Percentiles rank a stretch among this genome's conserved stretches.
phyloP scores from a whole-genome alignment of 805 yeast genomes.

The Maudiozyma saulgeensis region DNA sequence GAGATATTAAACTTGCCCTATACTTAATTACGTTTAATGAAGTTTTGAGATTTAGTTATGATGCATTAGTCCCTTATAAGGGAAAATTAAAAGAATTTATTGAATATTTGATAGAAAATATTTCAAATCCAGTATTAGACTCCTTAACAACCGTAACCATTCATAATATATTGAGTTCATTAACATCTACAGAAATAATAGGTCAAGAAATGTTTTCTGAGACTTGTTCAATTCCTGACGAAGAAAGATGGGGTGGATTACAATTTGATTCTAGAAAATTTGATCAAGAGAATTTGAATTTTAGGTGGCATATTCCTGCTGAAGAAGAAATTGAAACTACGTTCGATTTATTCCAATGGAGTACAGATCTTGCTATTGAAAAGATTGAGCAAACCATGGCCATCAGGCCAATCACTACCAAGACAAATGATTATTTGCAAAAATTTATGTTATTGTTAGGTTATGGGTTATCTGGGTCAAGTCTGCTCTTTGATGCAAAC shows the following conservation, averaged over 20 bases:
- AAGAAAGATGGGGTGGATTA: conserved; percentile 65
- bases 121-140: conserved; percentile 46
- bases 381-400: conserved; percentile 32
- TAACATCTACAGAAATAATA: conserved; percentile 49
- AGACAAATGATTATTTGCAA: conserved; percentile 41
- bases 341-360: conserved; percentile 42
- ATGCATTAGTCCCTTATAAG: conserved; percentile 34
- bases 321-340: conserved; percentile 50
- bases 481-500: conserved; percentile 66
- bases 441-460: conserved; percentile 49
- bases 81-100: conserved; percentile 36
- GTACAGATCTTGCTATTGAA: conserved; percentile 36
- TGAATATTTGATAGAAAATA: conserved; percentile 19
- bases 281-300: conserved; percentile 37
- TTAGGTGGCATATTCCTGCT: conserved; percentile 71
- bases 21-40: conserved; percentile 62
- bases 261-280: conserved; percentile 50
- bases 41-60: conserved; percentile 59
- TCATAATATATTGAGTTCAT: conserved; percentile 55
- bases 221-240: conserved; percentile 29
- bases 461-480: conserved; percentile 56
- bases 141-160: conserved; percentile 52
- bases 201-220: conserved; percentile 49
- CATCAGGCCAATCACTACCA: conserved; percentile 10
- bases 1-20: conserved; percentile 71